Conservation (phyloP, 2,329 filamentous ascomycete genomes). For the Aspergillus sp. region DNA sequence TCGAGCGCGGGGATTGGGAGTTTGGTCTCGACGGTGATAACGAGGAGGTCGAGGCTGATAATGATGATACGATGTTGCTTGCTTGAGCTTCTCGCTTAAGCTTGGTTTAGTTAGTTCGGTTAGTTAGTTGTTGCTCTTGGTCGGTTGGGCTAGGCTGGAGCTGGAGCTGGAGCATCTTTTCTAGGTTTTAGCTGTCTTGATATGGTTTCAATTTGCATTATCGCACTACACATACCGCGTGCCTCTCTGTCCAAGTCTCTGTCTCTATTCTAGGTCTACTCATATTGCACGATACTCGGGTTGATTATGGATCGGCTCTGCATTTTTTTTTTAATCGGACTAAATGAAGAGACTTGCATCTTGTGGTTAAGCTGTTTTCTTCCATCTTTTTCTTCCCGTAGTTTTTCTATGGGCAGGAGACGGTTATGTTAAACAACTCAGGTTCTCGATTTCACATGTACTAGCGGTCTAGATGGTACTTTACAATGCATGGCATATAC, state of each 20-base stretch:
- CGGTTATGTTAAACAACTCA: neutral
- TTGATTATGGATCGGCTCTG: too few relatives aligned
- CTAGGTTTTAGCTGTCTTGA: neutral
- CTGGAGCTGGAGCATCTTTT: neutral
- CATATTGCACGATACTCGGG: too few relatives aligned
- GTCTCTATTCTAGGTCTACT: too few relatives aligned
- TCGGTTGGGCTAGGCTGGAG: neutral
- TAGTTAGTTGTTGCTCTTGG: neutral
- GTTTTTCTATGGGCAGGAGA: neutral
- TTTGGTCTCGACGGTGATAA: conserved; percentile 54
- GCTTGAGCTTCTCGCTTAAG: conserved; percentile 19
- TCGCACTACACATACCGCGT: neutral
- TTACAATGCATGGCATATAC: too few relatives aligned
- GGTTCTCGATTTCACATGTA: too few relatives aligned
- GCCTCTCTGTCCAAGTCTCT: neutral
- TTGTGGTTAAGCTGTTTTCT: neutral
- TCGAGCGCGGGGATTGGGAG: conserved; percentile 87
- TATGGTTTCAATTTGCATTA: neutral
- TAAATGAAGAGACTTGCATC: neutral
- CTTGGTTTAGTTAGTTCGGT: conserved; percentile 6
- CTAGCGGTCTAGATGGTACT: too few relatives aligned
- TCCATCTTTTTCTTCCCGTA: neutral
- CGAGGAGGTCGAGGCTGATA: conserved; percentile 31
- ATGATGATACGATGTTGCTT: conserved; percentile 44
- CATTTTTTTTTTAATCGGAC: neutral